Evolutionary conservation across 2,329 filamentous ascomycete genomes (phyloP).

Genomic region (Aphanoascus verrucosus): DNA sequence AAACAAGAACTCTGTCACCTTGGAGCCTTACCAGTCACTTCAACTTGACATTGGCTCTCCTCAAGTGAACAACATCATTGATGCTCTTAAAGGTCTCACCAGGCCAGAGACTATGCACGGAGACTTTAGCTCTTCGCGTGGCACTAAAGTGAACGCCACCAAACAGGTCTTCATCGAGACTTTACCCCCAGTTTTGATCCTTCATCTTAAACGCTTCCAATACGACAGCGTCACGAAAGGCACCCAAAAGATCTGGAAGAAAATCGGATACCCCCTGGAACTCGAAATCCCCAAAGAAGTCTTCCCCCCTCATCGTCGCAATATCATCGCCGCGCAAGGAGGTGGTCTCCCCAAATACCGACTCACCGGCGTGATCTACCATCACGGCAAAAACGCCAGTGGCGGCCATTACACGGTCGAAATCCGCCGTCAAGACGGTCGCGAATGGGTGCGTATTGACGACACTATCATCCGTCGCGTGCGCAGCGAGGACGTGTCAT

Average conservation of each 20-base stretch:
- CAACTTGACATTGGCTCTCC: constrained; percentile 88
- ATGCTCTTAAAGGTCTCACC: constrained; percentile 77
- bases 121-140: constrained; percentile 69
- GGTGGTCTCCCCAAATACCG: constrained; percentile 70
- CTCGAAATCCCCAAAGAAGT: constrained; percentile 87
- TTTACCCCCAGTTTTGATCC: constrained; percentile 78
- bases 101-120: constrained; percentile 74
- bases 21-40: constrained; percentile 86
- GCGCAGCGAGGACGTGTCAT: constrained; percentile 76
- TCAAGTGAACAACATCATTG: constrained; percentile 79
- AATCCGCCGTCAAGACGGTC: constrained; percentile 83
- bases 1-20: constrained; percentile 78
- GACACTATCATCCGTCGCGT: constrained; percentile 84
- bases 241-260: constrained; percentile 98
- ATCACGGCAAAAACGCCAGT: constrained; percentile 92
- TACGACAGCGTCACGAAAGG: constrained; percentile 73
- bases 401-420: constrained; percentile 98
- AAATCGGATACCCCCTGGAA: constrained; percentile 87
- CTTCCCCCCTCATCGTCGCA: constrained; percentile 65
- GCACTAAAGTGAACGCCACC: constrained; percentile 64
- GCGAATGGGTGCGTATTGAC: constrained; percentile 91
- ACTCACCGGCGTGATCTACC: constrained; percentile 84
- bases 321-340: constrained; percentile 53
- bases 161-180: constrained; percentile 94
- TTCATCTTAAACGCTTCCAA: constrained; percentile 95